Evolutionary conservation across 768 basidiomycete species (phyloP), one percentile per base, ranked within the genome.

Genomic region (Mycena belliarum): DNA sequence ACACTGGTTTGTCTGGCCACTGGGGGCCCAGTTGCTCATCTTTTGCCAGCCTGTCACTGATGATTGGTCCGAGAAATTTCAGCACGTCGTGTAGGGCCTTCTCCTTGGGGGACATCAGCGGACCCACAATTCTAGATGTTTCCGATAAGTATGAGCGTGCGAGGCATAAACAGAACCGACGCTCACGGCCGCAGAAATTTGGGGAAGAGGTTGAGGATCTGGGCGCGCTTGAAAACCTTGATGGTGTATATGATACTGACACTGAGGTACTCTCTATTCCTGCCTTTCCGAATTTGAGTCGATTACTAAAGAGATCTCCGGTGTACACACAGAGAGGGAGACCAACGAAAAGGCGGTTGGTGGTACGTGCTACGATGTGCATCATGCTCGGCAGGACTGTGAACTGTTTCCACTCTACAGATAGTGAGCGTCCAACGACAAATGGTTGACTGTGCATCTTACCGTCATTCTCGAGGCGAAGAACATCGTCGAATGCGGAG

Each of bases 1-100:
- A 0, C 35, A 77, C 76, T 14, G 76, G 72, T 44, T 65, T 73
- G 12, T 72, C 69, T 0, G 52, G 26, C 68, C 71, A 73, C 6
- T 70, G 55, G 1, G 60, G 29, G 2, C 71, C 70, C 8, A 67
- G 59, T 26, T 72, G 58, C 2, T 65, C 55, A 26, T 67, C 53
- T 43, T 60, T 61, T 16, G 42, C 48, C 32, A 56, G 60, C 9
- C 76, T 65, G 16, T 74, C 67, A 20, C 72, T 65, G 20, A 79
- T 69, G 14, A 70, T 44, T 0, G 73, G 72, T 23, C 59, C 61
- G 33, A 75, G 52, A 32, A 61, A 54, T 23, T 59, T 57, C 33
- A 55, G 44, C 4, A 8, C 37, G 6, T 24, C 21, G 0, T 38
- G 45, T 0, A 29, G 12, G 28, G 38, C 24, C 29, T 57, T 25